phyloP scores from a whole-genome alignment of 805 yeast genomes.

The Saccharomycopsis sp. region DNA sequence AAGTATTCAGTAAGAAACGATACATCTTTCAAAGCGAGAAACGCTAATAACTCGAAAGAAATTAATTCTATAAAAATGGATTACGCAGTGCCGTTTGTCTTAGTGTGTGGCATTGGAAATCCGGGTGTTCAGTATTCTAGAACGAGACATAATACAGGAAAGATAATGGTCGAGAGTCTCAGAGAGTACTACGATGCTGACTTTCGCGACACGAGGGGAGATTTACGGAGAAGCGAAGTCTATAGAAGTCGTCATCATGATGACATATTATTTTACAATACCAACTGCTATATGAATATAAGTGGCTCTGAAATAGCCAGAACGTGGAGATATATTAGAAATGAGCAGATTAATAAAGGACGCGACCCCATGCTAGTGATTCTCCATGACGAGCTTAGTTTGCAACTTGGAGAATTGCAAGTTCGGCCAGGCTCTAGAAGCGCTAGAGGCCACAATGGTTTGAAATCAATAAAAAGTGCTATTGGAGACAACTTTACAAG shows the following conservation, averaged over 20 bases:
- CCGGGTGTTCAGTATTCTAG: constrained; percentile 14
- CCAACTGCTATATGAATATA: constrained; percentile 11
- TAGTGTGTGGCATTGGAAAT: constrained; percentile 19
- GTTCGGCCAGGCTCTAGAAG: constrained; percentile 53
- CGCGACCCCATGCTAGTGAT: constrained; percentile 33
- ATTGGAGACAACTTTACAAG: constrained; percentile 48
- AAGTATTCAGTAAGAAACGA: neutral
- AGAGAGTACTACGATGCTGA: constrained; percentile 5
- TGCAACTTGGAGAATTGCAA: constrained; percentile 59
- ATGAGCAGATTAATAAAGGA: constrained; percentile 5
- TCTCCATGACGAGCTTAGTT: constrained; percentile 73
- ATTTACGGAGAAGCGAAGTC: neutral
- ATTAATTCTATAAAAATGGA: neutral
- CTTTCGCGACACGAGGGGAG: neutral
- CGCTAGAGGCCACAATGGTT: constrained; percentile 81
- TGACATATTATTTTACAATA: neutral
- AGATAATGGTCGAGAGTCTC: constrained; percentile 5
- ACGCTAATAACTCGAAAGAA: neutral
- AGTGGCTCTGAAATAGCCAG: constrained; percentile 12
- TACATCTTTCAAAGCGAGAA: neutral
- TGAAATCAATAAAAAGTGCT: constrained; percentile 45
- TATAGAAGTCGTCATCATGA: neutral
- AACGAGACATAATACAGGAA: constrained; percentile 20
- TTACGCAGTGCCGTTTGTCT: neutral
- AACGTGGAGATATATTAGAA: constrained; percentile 8